Percentiles rank a stretch among this genome's conserved stretches.
Conservation (phyloP, 805 yeast genomes). For the Kuraishia cidri region DNA sequence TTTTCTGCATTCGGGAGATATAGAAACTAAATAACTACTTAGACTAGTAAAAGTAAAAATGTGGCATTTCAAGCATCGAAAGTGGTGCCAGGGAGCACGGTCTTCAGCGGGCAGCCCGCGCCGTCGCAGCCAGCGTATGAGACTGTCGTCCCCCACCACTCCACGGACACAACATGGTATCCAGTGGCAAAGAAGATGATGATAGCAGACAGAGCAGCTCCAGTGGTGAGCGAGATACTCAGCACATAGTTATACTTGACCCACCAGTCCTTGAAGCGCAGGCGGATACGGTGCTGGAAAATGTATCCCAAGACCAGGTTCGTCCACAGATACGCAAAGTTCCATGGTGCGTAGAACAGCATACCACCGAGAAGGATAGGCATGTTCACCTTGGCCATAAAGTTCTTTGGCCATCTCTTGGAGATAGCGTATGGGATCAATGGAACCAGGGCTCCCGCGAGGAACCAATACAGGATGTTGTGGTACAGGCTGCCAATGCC, state of each 20-base stretch:
- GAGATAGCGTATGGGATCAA: too few species aligned
- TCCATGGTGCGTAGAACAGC: constrained; percentile 65
- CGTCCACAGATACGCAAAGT: constrained; percentile 56
- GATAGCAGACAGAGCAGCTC: constrained; percentile 53
- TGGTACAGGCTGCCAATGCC: too few species aligned
- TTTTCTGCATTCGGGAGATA: too few species aligned
- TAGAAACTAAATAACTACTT: too few species aligned
- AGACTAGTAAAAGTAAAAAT: too few species aligned
- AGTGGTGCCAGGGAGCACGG: too few species aligned
- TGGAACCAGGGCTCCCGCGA: too few species aligned
- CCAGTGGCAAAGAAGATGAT: constrained; percentile 43
- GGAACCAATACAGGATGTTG: too few species aligned
- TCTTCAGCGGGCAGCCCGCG: too few species aligned
- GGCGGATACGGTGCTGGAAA: constrained; percentile 42
- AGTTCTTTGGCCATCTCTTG: too few species aligned
- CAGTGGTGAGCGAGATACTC: constrained; percentile 49
- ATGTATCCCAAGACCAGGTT: constrained; percentile 17
- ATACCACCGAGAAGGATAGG: constrained; percentile 57
- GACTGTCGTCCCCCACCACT: constrained; percentile 61
- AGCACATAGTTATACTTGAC: constrained; percentile 42
- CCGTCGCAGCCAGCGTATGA: background rate
- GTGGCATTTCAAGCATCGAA: too few species aligned
- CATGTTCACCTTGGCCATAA: constrained; percentile 45
- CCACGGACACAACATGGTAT: constrained; percentile 28
- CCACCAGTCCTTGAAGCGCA: constrained; percentile 48